phyloP scores from a whole-genome alignment of 495 filamentous ascomycete genomes.

The Diplogelasinospora grovesii region DNA sequence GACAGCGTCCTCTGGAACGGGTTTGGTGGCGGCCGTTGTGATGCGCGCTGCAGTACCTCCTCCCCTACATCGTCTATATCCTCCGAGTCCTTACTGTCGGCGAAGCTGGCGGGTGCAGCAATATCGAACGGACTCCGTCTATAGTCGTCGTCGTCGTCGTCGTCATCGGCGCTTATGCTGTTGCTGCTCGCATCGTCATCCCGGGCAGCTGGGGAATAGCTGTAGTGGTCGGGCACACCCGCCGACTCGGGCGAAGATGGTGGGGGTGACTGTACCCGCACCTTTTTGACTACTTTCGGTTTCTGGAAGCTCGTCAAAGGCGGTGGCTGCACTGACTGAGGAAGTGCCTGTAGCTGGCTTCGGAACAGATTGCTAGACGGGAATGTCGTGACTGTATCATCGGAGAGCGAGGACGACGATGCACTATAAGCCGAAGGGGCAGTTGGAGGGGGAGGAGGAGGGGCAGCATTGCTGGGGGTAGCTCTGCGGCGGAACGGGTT shows the following conservation, averaged over 20 bases:
- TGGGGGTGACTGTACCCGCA: slow-evolving; percentile 51
- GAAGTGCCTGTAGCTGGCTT: slow-evolving; percentile 18
- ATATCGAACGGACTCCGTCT: slow-evolving; percentile 22
- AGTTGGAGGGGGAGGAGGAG: slow-evolving; percentile 13
- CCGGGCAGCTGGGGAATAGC: slow-evolving; percentile 26
- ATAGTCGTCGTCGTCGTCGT: slow-evolving; percentile 20
- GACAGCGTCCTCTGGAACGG: slow-evolving; percentile 45
- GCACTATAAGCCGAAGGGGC: slow-evolving; percentile 3
- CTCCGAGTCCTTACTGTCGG: slow-evolving; percentile 3
- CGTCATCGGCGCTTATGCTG: slow-evolving; percentile 13
- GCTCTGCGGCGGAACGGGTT: slow-evolving; percentile 43
- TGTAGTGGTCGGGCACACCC: slow-evolving; percentile 22
- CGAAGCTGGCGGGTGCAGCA: slow-evolving; percentile 1
- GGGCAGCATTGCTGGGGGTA: slow-evolving; percentile 11
- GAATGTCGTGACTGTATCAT: slow-evolving; percentile 15
- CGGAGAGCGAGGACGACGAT: slow-evolving; percentile 10
- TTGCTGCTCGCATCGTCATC: slow-evolving; percentile 16
- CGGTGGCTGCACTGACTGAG: slow-evolving; percentile 25
- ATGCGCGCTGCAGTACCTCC: slow-evolving; percentile 1
- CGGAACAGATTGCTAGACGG: slow-evolving; percentile 25
- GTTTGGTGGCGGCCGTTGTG: slow-evolving; percentile 33
- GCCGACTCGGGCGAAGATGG: slow-evolving; percentile 42
- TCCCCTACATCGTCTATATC: slow-evolving; percentile 1
- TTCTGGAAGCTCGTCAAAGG: slow-evolving; percentile 37
- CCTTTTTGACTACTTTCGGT: slow-evolving; percentile 45